Evolutionary conservation across 345 rosid species (phyloP).

Genomic region (Erysimum cheiranthoides): DNA sequence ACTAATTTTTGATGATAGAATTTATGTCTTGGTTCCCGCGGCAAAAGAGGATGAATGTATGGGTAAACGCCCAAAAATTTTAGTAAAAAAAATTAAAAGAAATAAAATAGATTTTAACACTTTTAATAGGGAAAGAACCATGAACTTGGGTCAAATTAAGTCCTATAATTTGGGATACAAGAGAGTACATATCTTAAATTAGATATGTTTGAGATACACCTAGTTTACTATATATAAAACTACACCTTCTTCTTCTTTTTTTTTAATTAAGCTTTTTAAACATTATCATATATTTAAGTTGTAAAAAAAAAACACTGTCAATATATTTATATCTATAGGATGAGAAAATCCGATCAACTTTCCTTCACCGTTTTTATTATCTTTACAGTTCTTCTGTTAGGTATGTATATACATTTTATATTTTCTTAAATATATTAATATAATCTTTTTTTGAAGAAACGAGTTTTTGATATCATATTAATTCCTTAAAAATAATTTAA

Average conservation of each 20-base stretch:
- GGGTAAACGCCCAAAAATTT: too few relatives aligned
- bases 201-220: background rate
- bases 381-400: background rate
- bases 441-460: background rate
- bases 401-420: background rate
- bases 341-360: background rate
- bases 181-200: background rate
- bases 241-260: background rate
- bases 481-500: background rate
- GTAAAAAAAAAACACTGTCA: background rate
- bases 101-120: background rate
- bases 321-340: background rate
- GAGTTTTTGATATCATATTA: background rate
- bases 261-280: background rate
- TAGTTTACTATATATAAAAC: background rate
- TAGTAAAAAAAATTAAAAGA: too few relatives aligned
- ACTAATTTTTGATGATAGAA: too few relatives aligned
- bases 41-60: too few relatives aligned
- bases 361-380: background rate
- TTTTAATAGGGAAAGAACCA: background rate
- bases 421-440: background rate
- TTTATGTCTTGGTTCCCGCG: too few relatives aligned
- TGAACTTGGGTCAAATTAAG: background rate
- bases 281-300: background rate
- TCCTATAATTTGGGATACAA: conserved; percentile 6